A percentile compares a stretch with the other conserved stretches of the same genome.
Conservation (phyloP, 2,329 filamentous ascomycete species). For the Pezizomycotina sp. region DNA sequence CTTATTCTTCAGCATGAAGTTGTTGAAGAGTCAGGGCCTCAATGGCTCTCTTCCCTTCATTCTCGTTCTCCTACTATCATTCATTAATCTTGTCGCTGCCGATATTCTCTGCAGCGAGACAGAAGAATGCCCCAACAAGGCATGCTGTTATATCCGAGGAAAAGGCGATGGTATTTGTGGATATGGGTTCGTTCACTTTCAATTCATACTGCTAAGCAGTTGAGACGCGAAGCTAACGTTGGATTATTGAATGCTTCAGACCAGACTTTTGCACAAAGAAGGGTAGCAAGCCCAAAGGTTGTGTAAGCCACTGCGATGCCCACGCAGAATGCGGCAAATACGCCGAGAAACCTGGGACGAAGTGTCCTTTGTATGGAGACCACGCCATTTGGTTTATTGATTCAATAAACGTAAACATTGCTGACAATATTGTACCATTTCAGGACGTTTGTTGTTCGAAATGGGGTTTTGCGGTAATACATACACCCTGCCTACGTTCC, state of each 20-base stretch:
- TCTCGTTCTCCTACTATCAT: not conserved
- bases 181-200: constrained; percentile 3
- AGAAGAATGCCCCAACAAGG: constrained; percentile 5
- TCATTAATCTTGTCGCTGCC: no score
- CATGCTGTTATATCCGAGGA: constrained; percentile 3
- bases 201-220: no score
- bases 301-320: constrained; percentile 13
- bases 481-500: no score
- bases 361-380: constrained; percentile 15
- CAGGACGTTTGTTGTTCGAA: constrained; percentile 17
- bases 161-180: constrained; percentile 6
- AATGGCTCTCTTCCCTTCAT: not conserved
- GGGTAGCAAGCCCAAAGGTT: no score
- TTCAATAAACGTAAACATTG: no score
- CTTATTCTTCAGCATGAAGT: no score
- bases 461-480: constrained; percentile 4
- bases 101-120: constrained; percentile 5
- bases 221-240: no score
- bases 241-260: no score
- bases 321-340: constrained; percentile 16
- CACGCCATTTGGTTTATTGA: no score
- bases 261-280: constrained; percentile 8
- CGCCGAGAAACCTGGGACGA: constrained; percentile 10
- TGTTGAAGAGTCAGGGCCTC: no score
- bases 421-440: no score